These are phyloP conservation scores for Malus sylvestris DNA, from an alignment of 306 rosid species.

Conservation along the genomic window DNA sequence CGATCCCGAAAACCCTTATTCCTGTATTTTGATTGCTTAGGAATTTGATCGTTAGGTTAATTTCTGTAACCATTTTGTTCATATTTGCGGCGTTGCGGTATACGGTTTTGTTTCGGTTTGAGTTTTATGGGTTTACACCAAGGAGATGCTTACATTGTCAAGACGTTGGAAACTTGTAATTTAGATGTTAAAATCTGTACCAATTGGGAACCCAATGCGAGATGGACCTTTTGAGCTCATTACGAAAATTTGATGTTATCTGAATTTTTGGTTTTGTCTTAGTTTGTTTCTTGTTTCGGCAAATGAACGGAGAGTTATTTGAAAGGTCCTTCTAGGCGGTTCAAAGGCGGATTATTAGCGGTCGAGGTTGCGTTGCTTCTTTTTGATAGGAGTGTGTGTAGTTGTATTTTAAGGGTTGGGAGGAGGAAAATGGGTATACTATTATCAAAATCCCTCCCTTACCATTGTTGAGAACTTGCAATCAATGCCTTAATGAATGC, in stretches of 20 bases:
- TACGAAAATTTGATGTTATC: neutral
- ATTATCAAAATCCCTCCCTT: neutral
- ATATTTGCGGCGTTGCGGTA: neutral
- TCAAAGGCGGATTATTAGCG: neutral
- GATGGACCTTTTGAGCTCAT: neutral
- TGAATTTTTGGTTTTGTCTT: neutral
- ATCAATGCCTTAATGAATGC: neutral
- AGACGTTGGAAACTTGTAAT: neutral
- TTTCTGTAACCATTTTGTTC: neutral
- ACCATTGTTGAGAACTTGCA: neutral
- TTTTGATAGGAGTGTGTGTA: neutral
- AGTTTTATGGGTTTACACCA: neutral
- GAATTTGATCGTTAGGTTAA: neutral
- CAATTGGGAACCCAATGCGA: neutral
- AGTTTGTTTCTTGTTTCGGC: neutral
- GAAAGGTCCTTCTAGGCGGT: neutral
- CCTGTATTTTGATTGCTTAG: neutral
- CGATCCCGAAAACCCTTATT: slow-evolving; percentile 35
- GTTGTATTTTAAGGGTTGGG: neutral
- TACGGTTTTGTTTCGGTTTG: neutral
- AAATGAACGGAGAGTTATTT: neutral
- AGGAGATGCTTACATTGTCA: neutral
- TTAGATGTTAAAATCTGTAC: neutral
- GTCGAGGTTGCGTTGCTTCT: neutral
- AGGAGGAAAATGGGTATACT: neutral